A percentile compares a stretch with the other conserved stretches of the same genome.
Evolutionary conservation across 2,329 filamentous ascomycete species (phyloP).

Genomic region (Fusarium luffae): DNA sequence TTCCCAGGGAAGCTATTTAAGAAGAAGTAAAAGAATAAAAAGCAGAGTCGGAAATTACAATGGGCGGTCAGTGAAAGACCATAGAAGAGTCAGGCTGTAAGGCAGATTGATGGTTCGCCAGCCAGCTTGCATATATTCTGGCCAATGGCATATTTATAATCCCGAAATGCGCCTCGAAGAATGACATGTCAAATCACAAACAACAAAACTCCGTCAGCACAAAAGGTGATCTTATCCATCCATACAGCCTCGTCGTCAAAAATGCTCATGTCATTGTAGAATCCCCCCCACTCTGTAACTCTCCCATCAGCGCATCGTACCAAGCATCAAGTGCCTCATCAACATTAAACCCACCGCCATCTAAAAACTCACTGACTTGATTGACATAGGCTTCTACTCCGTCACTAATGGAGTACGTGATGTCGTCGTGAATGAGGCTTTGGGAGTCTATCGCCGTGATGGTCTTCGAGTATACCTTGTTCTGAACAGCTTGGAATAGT

Average conservation of each 20-base stretch:
- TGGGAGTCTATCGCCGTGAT: neutral
- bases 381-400: conserved; percentile 2
- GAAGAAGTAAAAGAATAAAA: neutral
- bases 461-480: neutral
- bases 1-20: too few species aligned
- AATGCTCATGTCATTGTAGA: too few species aligned
- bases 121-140: neutral
- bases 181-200: neutral
- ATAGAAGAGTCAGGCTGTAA: neutral
- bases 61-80: neutral
- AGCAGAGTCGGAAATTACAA: too few species aligned
- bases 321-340: conserved; percentile 15
- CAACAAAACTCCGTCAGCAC: too few species aligned
- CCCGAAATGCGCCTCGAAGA: too few species aligned
- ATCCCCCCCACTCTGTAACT: neutral
- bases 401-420: neutral
- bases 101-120: neutral
- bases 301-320: conserved; percentile 10
- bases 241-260: too few species aligned
- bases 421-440: neutral
- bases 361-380: neutral
- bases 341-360: neutral
- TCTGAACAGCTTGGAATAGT: neutral
- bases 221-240: too few species aligned
- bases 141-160: accelerated